Conservation (phyloP, 352 stramenopile genomes). For the Globisporangium alternatum region DNA sequence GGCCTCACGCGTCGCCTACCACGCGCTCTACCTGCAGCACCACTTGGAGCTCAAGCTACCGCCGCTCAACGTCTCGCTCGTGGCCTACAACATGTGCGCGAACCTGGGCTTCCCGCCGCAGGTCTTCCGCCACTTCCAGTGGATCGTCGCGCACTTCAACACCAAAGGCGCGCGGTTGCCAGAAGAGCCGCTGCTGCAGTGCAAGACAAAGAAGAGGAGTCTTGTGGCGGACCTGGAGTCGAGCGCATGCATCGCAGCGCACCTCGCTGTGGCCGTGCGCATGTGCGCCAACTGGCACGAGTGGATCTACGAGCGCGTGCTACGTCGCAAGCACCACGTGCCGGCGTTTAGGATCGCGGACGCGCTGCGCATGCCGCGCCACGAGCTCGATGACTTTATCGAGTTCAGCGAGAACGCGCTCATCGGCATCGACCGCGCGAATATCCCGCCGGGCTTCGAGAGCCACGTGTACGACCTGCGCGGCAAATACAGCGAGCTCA, state of each 20-base stretch:
- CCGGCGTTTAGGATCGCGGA: constrained; percentile 17
- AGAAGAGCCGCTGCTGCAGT: constrained; percentile 36
- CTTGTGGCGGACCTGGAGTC: constrained; percentile 24
- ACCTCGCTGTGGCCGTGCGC: constrained; percentile 60
- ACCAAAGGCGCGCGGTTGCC: constrained; percentile 26
- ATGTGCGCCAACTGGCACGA: constrained; percentile 79
- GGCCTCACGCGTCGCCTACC: constrained; percentile 40
- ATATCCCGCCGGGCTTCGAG: constrained; percentile 41
- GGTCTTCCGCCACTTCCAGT: constrained; percentile 71
- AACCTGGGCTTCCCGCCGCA: constrained; percentile 54
- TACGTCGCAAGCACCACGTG: constrained; percentile 19
- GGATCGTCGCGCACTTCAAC: constrained; percentile 57
- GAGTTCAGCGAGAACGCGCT: constrained; percentile 51
- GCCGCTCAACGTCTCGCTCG: constrained; percentile 62
- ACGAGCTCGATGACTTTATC: constrained; percentile 46
- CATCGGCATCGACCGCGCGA: constrained; percentile 24
- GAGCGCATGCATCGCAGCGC: constrained; percentile 51
- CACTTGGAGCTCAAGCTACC: constrained; percentile 70
- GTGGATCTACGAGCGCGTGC: constrained; percentile 64
- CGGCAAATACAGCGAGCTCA: constrained; percentile 17
- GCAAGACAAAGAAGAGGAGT: neutral
- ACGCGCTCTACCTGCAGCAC: constrained; percentile 58
- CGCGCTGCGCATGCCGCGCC: constrained; percentile 30
- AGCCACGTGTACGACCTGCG: constrained; percentile 44
- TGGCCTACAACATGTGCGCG: constrained; percentile 47